Percentiles rank a stretch among this genome's conserved stretches.
phyloP scores from a whole-genome alignment of 306 rosid genomes.

The Vigna angularis region DNA sequence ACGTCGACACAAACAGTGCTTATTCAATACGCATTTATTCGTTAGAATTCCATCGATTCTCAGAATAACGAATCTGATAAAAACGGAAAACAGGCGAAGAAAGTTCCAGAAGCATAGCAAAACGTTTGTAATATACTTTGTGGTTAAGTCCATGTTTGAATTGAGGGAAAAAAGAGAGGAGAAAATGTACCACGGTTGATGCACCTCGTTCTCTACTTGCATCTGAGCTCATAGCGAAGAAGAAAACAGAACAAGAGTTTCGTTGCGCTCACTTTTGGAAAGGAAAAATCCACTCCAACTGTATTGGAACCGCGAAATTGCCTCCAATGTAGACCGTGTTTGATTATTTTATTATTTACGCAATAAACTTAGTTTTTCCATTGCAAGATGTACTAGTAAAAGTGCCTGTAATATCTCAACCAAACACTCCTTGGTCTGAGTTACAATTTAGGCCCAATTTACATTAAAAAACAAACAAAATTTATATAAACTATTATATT shows the following conservation, averaged over 20 bases:
- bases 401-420: background rate
- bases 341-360: background rate
- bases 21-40: slow-evolving; percentile 19
- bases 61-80: slow-evolving; percentile 37
- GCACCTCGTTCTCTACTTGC: slow-evolving; percentile 43
- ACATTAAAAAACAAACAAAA: no score
- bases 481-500: no score
- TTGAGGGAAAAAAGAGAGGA: background rate
- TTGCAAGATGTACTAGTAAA: slow-evolving; percentile 22
- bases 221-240: slow-evolving; percentile 54
- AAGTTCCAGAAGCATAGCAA: slow-evolving; percentile 11
- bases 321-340: background rate
- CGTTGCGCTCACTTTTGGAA: slow-evolving; percentile 36
- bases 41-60: slow-evolving; percentile 38
- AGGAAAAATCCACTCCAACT: slow-evolving; percentile 2
- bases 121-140: background rate
- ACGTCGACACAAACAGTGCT: slow-evolving; percentile 6
- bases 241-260: slow-evolving; percentile 34
- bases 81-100: slow-evolving; percentile 20
- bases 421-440: background rate
- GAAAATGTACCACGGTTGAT: slow-evolving; percentile 50
- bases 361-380: background rate
- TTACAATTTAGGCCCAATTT: no score
- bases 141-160: slow-evolving; percentile 37
- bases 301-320: slow-evolving; percentile 37